A percentile compares a stretch with the other conserved stretches of the same genome.
phyloP scores from a whole-genome alignment of 495 filamentous ascomycete genomes.

The Aspergillus haitiensis region DNA sequence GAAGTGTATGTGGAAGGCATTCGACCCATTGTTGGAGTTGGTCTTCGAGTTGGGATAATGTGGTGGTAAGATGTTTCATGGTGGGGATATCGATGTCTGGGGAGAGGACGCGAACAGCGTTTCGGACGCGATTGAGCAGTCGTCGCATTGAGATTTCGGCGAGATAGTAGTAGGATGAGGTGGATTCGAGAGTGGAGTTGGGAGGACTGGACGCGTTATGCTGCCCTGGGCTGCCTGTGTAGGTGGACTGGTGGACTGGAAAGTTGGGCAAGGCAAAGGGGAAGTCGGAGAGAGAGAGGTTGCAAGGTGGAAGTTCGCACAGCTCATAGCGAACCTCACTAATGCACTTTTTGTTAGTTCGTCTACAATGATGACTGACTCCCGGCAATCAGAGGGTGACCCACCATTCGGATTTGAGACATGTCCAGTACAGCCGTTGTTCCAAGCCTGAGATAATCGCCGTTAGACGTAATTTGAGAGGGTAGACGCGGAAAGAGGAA shows the following conservation, averaged over 20 bases:
- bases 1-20: conserved; percentile 34
- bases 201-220: conserved; percentile 26
- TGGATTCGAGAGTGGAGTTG: conserved; percentile 28
- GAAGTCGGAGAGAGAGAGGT: conserved; percentile 37
- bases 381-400: neutral
- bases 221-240: conserved; percentile 16
- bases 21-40: conserved; percentile 41
- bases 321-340: conserved; percentile 42
- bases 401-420: conserved; percentile 42
- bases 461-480: neutral
- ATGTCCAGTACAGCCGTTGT: conserved; percentile 44
- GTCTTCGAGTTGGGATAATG: conserved; percentile 33
- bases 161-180: conserved; percentile 41
- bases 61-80: conserved; percentile 30
- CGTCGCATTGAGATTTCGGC: conserved; percentile 42
- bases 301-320: conserved; percentile 31
- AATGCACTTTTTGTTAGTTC: neutral
- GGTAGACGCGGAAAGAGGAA: neutral
- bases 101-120: conserved; percentile 35
- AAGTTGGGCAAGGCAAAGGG: conserved; percentile 36
- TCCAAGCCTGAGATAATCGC: conserved; percentile 28
- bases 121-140: conserved; percentile 39
- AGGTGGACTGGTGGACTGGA: conserved; percentile 24
- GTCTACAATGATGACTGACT: neutral
- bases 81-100: conserved; percentile 30